Evolutionary conservation across 1,139 yeast genomes (phyloP), one percentile per base, ranked within the genome.

Genomic region (Kodamaea anthophila): DNA sequence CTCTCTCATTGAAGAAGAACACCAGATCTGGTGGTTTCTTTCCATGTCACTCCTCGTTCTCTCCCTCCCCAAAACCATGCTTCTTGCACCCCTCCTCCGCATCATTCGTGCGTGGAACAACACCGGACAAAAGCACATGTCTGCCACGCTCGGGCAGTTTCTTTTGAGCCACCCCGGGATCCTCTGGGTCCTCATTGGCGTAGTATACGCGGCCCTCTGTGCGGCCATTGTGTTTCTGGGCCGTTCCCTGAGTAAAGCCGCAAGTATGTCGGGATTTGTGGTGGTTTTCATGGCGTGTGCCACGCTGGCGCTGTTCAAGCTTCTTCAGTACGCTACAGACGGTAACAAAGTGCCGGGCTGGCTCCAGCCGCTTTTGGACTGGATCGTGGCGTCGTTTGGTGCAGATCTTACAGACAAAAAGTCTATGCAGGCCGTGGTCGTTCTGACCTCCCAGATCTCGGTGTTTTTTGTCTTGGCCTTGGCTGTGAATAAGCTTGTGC

Each of bases 1-100:
- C 21, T 85, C 96, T 15, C 65, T 87, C 39, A 83, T 91, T n/a
- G 99, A 91, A 46, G 99, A 91, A 51, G 99, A 91, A 47, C 95
- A 91, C 48, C 96, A 87, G 49, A 57, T 87, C 10, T 91, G 99
- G 99, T 91, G 94, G 84, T 81, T 91, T 70, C 62, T 77, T 11
- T 58, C 74, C 1, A 56, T 74, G 0, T 30, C 65, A 4, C 13
- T 11, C 28, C 48, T 41, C 10, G 36, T 34, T 13, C 32, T 24
- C 14, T 27, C 29, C 13, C 4, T 18, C 20, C 16, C 15, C 3
- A 34, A 24, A 11, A 22, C 41, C 8, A 46, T 69, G 33, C 18
- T 59, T 6, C 30, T 60, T 11, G 38, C 75, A 15, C 25, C 58
- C 0, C 53, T 74, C 5, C 41, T 81, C 5, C 67, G 97, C 37